Evolutionary conservation across 2,329 filamentous ascomycete species (phyloP).

Genomic region (Pyrenophora tritici-repentis): DNA sequence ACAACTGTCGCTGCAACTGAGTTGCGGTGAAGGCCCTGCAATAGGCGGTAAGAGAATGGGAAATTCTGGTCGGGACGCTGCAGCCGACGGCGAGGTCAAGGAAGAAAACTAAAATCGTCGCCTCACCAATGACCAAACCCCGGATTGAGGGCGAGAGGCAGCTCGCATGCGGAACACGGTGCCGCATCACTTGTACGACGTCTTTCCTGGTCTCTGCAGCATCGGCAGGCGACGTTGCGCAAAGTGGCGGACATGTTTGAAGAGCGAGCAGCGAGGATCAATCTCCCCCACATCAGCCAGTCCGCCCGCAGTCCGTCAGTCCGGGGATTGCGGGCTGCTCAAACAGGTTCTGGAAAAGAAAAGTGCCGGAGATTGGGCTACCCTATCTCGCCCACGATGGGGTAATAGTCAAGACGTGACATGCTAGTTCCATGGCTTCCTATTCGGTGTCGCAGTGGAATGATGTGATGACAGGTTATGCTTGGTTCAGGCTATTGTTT

Average conservation of each 20-base stretch:
- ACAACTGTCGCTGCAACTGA: too few species aligned
- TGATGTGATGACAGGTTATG: constrained; percentile 20
- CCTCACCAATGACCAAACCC: too few species aligned
- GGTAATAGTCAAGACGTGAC: constrained; percentile 20
- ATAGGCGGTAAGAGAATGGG: too few species aligned
- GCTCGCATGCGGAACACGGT: not conserved
- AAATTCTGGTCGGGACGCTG: too few species aligned
- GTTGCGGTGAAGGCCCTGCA: too few species aligned
- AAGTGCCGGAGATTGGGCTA: constrained; percentile 8
- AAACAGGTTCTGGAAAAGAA: constrained; percentile 6
- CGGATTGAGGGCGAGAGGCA: too few species aligned
- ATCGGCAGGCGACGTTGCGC: constrained; percentile 11
- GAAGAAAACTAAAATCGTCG: too few species aligned
- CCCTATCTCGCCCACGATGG: constrained; percentile 16
- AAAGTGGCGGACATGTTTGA: constrained; percentile 19
- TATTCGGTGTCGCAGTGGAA: constrained; percentile 23
- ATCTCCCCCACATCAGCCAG: constrained; percentile 29
- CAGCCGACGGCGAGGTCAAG: too few species aligned
- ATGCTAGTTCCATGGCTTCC: constrained; percentile 24
- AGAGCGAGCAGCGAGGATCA: constrained; percentile 24
- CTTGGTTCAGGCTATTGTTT: constrained; percentile 28
- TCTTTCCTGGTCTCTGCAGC: not conserved
- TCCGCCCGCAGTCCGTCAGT: constrained; percentile 1
- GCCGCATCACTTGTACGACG: constrained; percentile 6
- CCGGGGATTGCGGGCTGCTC: constrained; percentile 26